Percentiles rank a stretch among this genome's conserved stretches.
These are phyloP conservation scores for Cladophialophora bantiana DNA, from an alignment of 2,329 filamentous ascomycete species.

Conservation along the genomic window DNA sequence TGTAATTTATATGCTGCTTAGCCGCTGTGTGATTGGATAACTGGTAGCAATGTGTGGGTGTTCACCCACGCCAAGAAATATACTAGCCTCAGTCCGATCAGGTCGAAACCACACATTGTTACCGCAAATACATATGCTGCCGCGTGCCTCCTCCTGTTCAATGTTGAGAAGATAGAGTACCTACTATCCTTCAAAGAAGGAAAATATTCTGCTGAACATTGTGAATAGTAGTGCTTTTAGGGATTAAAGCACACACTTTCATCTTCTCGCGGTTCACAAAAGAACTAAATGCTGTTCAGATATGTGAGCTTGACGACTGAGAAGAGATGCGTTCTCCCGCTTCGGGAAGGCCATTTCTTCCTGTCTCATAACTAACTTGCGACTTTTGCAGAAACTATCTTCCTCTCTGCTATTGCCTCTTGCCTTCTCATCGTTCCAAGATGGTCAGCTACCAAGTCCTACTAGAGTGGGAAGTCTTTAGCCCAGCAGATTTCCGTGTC, in stretches of 20 bases:
- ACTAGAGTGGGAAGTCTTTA: not conserved
- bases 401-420: not conserved
- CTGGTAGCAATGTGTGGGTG: not conserved
- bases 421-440: not conserved
- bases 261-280: not conserved
- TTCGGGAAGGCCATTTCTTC: not conserved
- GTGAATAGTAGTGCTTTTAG: not conserved
- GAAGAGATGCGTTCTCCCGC: not conserved
- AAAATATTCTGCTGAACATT: not conserved
- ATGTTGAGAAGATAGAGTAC: not conserved
- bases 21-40: not conserved
- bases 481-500: not conserved
- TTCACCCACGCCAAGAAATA: not conserved
- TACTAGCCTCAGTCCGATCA: not conserved
- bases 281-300: not conserved
- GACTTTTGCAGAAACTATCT: not conserved
- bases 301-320: not conserved
- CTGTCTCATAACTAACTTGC: not conserved
- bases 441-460: not conserved
- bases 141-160: not conserved
- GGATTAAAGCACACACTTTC: not conserved
- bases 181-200: not conserved
- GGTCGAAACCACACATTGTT: not conserved
- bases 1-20: not conserved
- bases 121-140: not conserved